Evolutionary conservation across 2,329 filamentous ascomycete species (phyloP).

Genomic region (Hymenoscyphus fraxineus): DNA sequence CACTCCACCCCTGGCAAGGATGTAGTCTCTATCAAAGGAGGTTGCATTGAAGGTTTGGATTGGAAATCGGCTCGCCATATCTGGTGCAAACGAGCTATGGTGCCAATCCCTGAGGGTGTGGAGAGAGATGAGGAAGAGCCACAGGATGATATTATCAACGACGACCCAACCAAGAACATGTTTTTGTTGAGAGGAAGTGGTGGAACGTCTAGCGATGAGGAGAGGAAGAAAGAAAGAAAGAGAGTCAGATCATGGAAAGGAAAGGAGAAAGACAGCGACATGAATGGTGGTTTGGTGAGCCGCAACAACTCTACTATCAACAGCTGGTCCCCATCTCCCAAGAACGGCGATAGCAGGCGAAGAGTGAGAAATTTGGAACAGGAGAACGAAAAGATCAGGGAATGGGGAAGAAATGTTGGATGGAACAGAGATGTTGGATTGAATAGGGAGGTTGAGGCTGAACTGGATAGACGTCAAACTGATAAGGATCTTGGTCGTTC

Average conservation of each 20-base stretch:
- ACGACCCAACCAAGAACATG: not conserved
- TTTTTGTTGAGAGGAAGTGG: constrained; percentile 4
- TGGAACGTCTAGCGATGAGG: constrained; percentile 3
- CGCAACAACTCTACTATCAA: not conserved
- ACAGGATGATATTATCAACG: constrained; percentile 1
- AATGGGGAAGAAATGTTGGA: not conserved
- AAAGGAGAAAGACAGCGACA: not conserved
- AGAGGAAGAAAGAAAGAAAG: not conserved
- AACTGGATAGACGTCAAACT: not conserved
- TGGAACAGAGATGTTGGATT: too few species aligned
- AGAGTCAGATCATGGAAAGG: not conserved
- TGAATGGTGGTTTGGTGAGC: not conserved
- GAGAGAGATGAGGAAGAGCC: constrained; percentile 54
- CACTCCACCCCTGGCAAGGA: constrained; percentile 58
- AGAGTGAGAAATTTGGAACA: not conserved
- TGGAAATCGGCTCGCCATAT: constrained; percentile 61
- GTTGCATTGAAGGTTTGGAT: constrained; percentile 61
- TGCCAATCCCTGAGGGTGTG: constrained; percentile 62
- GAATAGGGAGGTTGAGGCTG: not conserved
- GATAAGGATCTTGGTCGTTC: not conserved
- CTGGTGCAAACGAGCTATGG: constrained; percentile 62
- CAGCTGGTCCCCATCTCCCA: not conserved
- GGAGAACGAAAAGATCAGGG: not conserved
- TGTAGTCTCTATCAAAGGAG: constrained; percentile 63
- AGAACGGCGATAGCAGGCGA: not conserved